Evolutionary conservation across 805 yeast species (phyloP).

Genomic region (Jamesozyma hellenica): DNA sequence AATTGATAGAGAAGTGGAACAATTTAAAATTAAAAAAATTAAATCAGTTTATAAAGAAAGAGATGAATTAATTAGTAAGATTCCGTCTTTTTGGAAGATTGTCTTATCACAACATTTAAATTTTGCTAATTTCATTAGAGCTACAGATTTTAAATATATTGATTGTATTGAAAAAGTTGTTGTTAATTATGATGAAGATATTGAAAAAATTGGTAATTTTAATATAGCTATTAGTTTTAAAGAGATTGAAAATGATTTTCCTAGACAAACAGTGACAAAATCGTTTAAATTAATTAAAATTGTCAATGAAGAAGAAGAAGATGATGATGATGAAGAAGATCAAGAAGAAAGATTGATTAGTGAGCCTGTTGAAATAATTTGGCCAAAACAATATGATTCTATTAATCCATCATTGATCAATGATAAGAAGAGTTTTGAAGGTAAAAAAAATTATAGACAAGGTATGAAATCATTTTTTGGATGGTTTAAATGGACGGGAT

Average conservation of each 20-base stretch:
- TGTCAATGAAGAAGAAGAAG: conserved; percentile 10
- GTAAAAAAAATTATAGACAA: conserved; percentile 50
- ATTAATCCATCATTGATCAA: conserved; percentile 47
- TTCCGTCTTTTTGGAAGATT: conserved; percentile 81
- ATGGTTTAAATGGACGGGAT: conserved; percentile 81
- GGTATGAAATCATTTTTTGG: conserved; percentile 82
- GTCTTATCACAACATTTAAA: conserved; percentile 78
- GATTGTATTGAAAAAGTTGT: conserved; percentile 57
- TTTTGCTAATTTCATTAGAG: conserved; percentile 67
- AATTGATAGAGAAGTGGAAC: conserved; percentile 51
- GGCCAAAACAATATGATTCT: conserved; percentile 57
- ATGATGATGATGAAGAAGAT: conserved; percentile 30
- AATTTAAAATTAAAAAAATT: conserved; percentile 42
- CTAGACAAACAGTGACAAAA: conserved; percentile 52
- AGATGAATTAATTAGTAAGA: conserved; percentile 38
- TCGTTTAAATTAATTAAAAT: conserved; percentile 37
- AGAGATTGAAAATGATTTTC: conserved; percentile 38
- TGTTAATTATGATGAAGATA: conserved; percentile 39
- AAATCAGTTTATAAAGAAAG: conserved; percentile 51
- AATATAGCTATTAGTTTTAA: conserved; percentile 50
- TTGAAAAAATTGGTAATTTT: conserved; percentile 42
- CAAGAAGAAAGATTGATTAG: conserved; percentile 51
- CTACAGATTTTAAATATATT: conserved; percentile 66
- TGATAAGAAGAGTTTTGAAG: conserved; percentile 37
- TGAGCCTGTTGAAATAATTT: conserved; percentile 42